These are phyloP conservation scores for Sporothrix phasma DNA, from an alignment of 2,329 filamentous ascomycete species.

Conservation along the genomic window DNA sequence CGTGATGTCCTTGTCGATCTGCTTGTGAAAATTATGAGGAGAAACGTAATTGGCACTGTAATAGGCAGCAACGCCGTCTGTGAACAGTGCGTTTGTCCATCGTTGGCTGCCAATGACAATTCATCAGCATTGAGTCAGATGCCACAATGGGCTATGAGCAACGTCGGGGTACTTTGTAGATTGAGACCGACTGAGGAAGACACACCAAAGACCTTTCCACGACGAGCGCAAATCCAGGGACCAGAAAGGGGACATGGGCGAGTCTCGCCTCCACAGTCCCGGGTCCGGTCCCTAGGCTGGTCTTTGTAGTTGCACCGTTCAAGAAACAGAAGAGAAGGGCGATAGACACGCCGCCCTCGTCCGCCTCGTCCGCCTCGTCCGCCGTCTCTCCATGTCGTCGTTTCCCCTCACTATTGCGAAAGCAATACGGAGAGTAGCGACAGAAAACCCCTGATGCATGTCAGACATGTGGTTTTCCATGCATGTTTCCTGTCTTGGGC, in stretches of 20 bases:
- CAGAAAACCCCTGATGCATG: neutral
- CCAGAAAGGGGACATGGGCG: neutral
- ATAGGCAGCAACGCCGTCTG: no score
- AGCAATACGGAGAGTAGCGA: neutral
- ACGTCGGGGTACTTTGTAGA: no score
- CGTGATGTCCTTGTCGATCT: neutral
- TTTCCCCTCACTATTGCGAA: neutral
- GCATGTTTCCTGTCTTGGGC: neutral
- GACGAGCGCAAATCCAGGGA: neutral
- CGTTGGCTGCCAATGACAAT: no score
- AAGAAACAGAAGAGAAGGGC: no score
- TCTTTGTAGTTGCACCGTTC: neutral
- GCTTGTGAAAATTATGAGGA: neutral
- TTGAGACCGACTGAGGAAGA: neutral
- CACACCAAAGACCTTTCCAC: neutral
- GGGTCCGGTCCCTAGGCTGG: neutral
- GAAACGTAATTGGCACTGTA: no score
- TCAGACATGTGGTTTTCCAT: conserved; percentile 9
- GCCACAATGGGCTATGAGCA: no score
- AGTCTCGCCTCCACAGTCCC: neutral
- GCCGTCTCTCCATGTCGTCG: no score
- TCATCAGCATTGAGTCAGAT: no score
- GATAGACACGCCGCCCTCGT: no score
- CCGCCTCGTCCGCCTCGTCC: no score
- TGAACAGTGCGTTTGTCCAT: no score